These are phyloP conservation scores for Myxozyma monticola DNA, from an alignment of 805 yeast species.

Conservation along the genomic window DNA sequence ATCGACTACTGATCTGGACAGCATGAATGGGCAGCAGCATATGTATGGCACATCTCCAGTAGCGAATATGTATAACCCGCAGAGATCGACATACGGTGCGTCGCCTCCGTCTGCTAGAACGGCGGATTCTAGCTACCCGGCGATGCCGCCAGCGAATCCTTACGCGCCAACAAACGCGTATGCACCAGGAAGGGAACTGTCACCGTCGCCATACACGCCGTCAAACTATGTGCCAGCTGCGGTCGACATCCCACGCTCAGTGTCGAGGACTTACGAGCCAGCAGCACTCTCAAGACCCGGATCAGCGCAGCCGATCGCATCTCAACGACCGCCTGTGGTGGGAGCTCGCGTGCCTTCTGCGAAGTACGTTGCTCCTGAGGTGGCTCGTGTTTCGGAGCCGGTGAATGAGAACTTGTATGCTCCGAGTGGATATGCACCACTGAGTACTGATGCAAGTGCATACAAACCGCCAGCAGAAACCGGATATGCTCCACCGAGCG, in stretches of 20 bases:
- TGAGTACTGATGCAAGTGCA: too few species aligned
- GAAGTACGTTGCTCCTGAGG: too few species aligned
- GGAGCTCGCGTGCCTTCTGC: too few species aligned
- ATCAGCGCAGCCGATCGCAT: not conserved
- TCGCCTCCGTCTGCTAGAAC: constrained; percentile 10
- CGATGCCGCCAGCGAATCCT: constrained; percentile 3
- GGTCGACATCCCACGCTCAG: constrained; percentile 11
- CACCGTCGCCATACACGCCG: constrained; percentile 17
- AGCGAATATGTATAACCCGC: constrained; percentile 7
- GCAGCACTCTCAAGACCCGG: constrained; percentile 1
- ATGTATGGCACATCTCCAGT: constrained; percentile 2
- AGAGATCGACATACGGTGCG: constrained; percentile 8
- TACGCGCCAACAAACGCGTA: constrained; percentile 3
- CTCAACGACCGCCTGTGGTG: too few species aligned
- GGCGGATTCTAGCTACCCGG: not conserved
- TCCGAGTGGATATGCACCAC: too few species aligned
- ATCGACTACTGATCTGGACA: constrained; percentile 17
- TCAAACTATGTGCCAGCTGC: constrained; percentile 3
- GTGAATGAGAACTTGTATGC: too few species aligned
- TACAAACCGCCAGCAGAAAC: too few species aligned
- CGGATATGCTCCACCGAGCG: too few species aligned
- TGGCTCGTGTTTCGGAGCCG: too few species aligned
- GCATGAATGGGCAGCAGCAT: not conserved
- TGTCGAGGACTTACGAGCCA: constrained; percentile 7
- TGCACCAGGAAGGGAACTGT: constrained; percentile 3